Conservation (phyloP, 345 rosid genomes). For the Nephelium lappaceum region DNA sequence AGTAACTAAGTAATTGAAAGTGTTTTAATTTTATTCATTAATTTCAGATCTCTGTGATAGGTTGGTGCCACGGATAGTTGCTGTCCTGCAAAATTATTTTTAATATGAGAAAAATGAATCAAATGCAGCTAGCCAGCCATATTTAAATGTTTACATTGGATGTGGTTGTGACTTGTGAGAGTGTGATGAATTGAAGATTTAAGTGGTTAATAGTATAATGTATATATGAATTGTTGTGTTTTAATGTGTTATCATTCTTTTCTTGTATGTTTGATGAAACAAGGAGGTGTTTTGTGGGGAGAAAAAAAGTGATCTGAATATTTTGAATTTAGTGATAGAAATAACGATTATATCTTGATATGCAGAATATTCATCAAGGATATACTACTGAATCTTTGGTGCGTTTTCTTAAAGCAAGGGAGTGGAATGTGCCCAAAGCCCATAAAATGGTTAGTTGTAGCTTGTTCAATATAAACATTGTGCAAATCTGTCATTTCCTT, state of each 20-base stretch:
- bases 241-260: constrained; percentile 4
- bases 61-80: neutral
- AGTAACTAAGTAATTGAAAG: neutral
- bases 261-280: neutral
- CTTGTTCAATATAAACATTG: neutral
- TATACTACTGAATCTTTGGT: constrained; percentile 53
- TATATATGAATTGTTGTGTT: neutral
- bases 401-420: constrained; percentile 80
- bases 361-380: constrained; percentile 78
- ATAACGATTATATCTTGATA: constrained; percentile 10
- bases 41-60: neutral
- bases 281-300: neutral
- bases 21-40: neutral
- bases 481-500: neutral
- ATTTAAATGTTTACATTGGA: neutral
- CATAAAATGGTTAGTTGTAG: constrained; percentile 64
- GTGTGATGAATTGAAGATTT: neutral
- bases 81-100: neutral
- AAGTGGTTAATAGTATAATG: neutral
- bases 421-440: constrained; percentile 68
- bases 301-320: neutral
- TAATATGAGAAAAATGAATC: neutral
- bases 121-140: neutral
- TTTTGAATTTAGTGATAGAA: constrained; percentile 6
- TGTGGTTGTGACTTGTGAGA: neutral